These are phyloP conservation scores for Apophysomyces trapeziformis DNA, from an alignment of 371 early-diverging fungal species.

Conservation along the genomic window DNA sequence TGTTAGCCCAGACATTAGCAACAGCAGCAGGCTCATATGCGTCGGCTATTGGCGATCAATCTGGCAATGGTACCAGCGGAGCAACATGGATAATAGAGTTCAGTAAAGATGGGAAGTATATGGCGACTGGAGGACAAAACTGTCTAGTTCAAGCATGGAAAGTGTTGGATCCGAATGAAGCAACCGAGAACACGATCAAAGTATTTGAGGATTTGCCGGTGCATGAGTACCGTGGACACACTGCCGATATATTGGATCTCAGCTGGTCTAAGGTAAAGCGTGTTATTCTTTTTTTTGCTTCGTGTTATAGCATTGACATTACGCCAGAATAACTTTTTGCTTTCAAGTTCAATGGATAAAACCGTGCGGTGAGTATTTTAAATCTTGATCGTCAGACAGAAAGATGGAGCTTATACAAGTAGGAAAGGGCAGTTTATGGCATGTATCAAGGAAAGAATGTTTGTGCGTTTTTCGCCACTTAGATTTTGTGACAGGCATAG, in stretches of 20 bases:
- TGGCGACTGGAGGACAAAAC: slow-evolving; percentile 83
- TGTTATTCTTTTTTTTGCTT: not conserved
- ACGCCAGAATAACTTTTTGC: slow-evolving; percentile 69
- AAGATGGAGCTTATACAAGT: not conserved
- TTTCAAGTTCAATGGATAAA: slow-evolving; percentile 84
- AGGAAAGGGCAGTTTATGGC: slow-evolving; percentile 72
- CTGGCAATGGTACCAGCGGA: slow-evolving; percentile 2
- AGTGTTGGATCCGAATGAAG: slow-evolving; percentile 39
- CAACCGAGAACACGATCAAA: slow-evolving; percentile 38
- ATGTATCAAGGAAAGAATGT: slow-evolving; percentile 70
- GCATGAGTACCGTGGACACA: slow-evolving; percentile 73
- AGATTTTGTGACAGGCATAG: slow-evolving; percentile 79
- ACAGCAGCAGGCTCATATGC: slow-evolving; percentile 20
- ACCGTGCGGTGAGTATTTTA: slow-evolving; percentile 61
- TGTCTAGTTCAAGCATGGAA: slow-evolving; percentile 77
- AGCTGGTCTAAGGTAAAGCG: slow-evolving; percentile 77
- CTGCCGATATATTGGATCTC: slow-evolving; percentile 75
- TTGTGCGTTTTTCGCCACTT: slow-evolving; percentile 78
- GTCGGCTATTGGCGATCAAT: not conserved
- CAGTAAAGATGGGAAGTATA: slow-evolving; percentile 76
- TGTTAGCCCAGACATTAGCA: slow-evolving; percentile 42
- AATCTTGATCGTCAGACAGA: not conserved
- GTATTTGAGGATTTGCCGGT: slow-evolving; percentile 72
- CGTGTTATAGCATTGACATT: not conserved
- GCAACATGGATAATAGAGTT: slow-evolving; percentile 68